phyloP scores from a whole-genome alignment of 139 green algal genomes.

The Chara braunii region DNA sequence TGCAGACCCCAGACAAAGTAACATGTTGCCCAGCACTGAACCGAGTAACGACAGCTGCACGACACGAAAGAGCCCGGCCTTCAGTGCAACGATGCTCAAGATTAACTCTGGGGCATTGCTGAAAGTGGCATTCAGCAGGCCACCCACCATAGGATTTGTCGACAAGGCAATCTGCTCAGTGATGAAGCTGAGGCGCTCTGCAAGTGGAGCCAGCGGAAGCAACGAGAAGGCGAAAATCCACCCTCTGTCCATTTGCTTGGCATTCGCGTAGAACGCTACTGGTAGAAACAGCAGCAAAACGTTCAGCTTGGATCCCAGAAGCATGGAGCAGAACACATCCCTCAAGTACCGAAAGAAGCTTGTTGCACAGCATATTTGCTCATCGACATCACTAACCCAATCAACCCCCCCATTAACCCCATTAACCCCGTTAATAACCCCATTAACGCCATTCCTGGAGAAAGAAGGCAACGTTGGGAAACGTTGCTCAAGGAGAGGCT shows the following conservation, averaged over 20 bases:
- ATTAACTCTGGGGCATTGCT: constrained; percentile 92
- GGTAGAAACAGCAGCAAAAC: constrained; percentile 28
- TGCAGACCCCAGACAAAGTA: constrained; percentile 66
- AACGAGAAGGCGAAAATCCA: constrained; percentile 35
- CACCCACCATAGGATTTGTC: constrained; percentile 34
- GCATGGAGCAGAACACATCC: background rate
- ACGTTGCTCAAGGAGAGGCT: no score
- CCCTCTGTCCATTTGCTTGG: background rate
- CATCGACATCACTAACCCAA: no score
- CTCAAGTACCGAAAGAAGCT: no score
- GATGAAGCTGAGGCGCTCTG: constrained; percentile 42
- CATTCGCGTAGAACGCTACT: constrained; percentile 13
- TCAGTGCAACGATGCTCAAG: constrained; percentile 56
- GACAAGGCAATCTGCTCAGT: constrained; percentile 35
- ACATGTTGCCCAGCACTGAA: constrained; percentile 63
- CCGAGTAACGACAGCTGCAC: constrained; percentile 75
- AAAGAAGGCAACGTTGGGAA: no score
- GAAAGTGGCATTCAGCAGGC: constrained; percentile 77
- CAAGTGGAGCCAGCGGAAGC: constrained; percentile 35
- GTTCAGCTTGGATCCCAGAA: constrained; percentile 31
- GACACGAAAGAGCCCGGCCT: constrained; percentile 46
- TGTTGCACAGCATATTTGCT: background rate
- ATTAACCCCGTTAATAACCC: no score
- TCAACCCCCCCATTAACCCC: no score
- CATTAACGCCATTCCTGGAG: no score